phyloP scores from a whole-genome alignment of 73 alveolate species.

The Diophrys appendiculata region DNA sequence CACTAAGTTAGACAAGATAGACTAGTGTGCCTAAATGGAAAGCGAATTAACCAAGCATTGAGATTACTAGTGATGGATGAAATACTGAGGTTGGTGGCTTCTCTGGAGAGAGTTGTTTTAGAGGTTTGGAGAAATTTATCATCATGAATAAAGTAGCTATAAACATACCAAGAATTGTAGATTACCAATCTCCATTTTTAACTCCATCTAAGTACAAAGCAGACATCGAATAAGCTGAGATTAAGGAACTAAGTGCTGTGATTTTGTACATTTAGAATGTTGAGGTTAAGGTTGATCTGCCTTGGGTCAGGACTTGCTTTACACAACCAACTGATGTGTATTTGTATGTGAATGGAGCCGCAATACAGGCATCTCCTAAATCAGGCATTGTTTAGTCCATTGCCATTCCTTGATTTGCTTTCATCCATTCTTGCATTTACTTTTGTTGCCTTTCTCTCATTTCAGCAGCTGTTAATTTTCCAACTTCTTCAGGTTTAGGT shows the following conservation, averaged over 20 bases:
- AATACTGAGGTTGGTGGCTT: constrained; percentile 83
- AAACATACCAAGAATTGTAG: constrained; percentile 78
- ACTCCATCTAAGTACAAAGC: constrained; percentile 93
- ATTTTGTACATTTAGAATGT: constrained; percentile 92
- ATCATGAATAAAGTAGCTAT: constrained; percentile 74
- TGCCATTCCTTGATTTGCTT: constrained; percentile 49
- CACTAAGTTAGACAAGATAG: constrained; percentile 61
- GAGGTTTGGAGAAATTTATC: constrained; percentile 82
- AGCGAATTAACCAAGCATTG: constrained; percentile 71
- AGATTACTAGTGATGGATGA: constrained; percentile 63
- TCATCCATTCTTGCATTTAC: constrained; percentile 64
- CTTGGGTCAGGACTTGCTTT: constrained; percentile 82
- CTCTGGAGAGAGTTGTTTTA: constrained; percentile 65
- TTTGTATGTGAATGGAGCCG: constrained; percentile 98
- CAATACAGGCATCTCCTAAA: constrained; percentile 96
- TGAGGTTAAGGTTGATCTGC: constrained; percentile 88
- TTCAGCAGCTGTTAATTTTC: constrained; percentile 37
- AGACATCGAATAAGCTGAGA: constrained; percentile 91
- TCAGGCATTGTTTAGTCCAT: constrained; percentile 70
- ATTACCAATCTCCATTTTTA: constrained; percentile 89
- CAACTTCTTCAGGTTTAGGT: constrained; percentile 18
- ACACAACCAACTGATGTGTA: constrained; percentile 85
- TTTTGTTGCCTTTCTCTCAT: constrained; percentile 54
- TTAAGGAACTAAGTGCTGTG: constrained; percentile 84
- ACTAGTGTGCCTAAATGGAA: constrained; percentile 74